phyloP scores from a whole-genome alignment of 140 eudicot genomes.

The Stevia rebaudiana region DNA sequence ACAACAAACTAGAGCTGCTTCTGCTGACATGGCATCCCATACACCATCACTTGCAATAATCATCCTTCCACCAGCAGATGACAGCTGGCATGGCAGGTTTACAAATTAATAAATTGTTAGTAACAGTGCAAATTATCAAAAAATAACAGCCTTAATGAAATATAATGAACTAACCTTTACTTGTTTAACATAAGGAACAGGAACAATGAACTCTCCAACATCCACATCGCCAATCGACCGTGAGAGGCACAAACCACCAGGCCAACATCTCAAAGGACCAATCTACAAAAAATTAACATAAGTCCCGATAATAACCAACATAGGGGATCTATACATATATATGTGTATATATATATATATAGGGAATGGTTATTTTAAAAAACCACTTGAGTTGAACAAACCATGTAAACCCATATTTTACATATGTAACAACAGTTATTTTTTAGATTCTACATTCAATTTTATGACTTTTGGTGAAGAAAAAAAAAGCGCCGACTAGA shows the following conservation, averaged over 20 bases:
- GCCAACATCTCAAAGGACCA: conserved; percentile 99
- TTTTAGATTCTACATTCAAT: too few relatives aligned
- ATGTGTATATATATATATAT: too few relatives aligned
- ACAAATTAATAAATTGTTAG: conserved; percentile 7
- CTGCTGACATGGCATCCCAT: conserved; percentile 95
- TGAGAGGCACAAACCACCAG: conserved; percentile 94
- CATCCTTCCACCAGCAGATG: conserved; percentile 91
- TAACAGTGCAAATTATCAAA: background rate
- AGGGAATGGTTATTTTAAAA: too few relatives aligned
- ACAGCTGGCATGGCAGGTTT: conserved; percentile 62
- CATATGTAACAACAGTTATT: too few relatives aligned
- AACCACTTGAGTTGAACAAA: too few relatives aligned
- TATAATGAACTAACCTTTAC: conserved; percentile 59
- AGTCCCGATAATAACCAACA: conserved; percentile 7
- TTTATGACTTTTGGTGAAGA: too few relatives aligned
- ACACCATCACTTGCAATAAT: conserved; percentile 93
- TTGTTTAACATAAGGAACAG: conserved; percentile 95
- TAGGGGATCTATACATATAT: background rate
- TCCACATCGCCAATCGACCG: conserved; percentile 94
- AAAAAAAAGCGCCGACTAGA: too few relatives aligned
- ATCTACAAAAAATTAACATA: conserved; percentile 34
- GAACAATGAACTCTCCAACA: conserved; percentile 95
- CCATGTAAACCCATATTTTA: too few relatives aligned
- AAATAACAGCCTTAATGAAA: background rate
- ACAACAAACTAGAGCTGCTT: conserved; percentile 68